Evolutionary conservation across 176 grass and related monocot species (phyloP), one percentile per base, ranked within the genome.

Genomic region (Saccharum spontaneum): DNA sequence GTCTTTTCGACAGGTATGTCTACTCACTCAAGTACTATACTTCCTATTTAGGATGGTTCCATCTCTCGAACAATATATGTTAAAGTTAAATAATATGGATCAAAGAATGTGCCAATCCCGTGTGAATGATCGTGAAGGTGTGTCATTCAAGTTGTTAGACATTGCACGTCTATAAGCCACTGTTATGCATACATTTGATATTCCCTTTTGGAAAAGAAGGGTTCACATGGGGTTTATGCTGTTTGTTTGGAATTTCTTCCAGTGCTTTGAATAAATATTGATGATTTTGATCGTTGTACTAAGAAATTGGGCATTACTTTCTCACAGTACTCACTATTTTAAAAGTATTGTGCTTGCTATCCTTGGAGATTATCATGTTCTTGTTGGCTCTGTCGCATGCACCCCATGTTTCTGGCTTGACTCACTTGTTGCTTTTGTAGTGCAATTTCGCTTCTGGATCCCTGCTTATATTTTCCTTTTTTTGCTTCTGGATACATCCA

Each of bases 1-100:
- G 94, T 44, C 94, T 97, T 92, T 97, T 97, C 86, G 94, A 97
- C 72, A 94, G 94, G 94, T 92, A 87, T 44, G 24, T 65, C 70
- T 76, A 40, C 36, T 60, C 40, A 65, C 26, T 82, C n/a, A 46
- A 40, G 30, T 8, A 46, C 10, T 6, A 36, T 41, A 73, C 39
- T 79, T 43, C 12, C 16, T 48, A 60, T 67, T 82, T 36, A 44
- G 36, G 45, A 77, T 82, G 50, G 65, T 41, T 16, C 26, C 46
- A 16, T 49, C 4, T 62, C 67, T 9, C 52, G 5, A 43, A 40
- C n/a, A 36, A 8, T 26, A 67, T 69, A 46, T 71, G 39, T 40
- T 6, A 20, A 20, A 63, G 71, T 83, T 83, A 13, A 41, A 39
- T 71, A 62, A 23, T 71, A 79, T 20, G 23, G 43, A 86, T 77